Conservation (phyloP, 495 filamentous ascomycete genomes). For the Podospora australis region DNA sequence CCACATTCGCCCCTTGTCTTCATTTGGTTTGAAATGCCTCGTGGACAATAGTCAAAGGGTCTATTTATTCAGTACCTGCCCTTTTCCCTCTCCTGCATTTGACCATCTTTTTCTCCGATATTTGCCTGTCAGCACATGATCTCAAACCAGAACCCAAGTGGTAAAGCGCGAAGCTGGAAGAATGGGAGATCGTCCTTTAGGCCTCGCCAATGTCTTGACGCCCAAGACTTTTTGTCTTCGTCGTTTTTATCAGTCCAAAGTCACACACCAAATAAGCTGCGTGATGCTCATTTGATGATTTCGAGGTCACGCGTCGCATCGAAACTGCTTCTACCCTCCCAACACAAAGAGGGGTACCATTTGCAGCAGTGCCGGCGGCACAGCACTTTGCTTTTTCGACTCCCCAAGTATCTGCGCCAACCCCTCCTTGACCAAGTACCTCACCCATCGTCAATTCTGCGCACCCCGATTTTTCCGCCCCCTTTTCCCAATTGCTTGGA, state of each 20-base stretch:
- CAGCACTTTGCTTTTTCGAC: not conserved
- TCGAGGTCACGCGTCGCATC: conserved; percentile 1
- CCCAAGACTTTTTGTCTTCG: not conserved
- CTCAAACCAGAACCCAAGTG: too few species aligned
- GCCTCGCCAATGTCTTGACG: not conserved
- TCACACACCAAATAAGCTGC: not conserved
- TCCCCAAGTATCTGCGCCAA: not conserved
- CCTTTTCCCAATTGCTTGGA: too few species aligned
- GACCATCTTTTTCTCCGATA: not conserved
- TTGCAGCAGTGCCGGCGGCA: not conserved
- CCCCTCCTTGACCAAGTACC: not conserved
- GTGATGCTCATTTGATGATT: not conserved
- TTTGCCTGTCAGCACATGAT: not conserved
- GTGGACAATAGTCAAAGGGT: too few species aligned
- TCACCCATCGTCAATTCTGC: not conserved
- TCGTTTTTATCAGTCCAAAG: not conserved
- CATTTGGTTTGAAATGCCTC: too few species aligned
- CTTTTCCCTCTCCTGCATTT: too few species aligned
- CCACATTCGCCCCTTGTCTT: too few species aligned
- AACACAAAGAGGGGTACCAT: too few species aligned
- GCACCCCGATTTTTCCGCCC: not conserved
- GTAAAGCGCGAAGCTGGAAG: too few species aligned
- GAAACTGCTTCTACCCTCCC: not conserved
- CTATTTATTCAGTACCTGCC: not conserved
- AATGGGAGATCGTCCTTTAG: not conserved